phyloP scores from a whole-genome alignment of 305 asterid genomes.

The Lippia alba region DNA sequence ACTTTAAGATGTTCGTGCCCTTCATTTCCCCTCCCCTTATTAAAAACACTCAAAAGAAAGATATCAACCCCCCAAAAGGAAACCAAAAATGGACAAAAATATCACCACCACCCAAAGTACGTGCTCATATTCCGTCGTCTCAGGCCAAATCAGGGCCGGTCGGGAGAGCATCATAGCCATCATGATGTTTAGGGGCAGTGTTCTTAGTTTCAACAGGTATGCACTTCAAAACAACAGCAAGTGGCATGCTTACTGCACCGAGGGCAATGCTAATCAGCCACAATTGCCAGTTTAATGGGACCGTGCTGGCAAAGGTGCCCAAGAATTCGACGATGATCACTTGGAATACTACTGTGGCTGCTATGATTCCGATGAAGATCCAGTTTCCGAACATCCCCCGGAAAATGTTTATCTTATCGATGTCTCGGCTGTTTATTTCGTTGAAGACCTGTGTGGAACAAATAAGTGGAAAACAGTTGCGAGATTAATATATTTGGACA shows the following conservation, averaged over 20 bases:
- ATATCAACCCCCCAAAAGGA: neutral
- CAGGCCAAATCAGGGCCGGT: slow-evolving; percentile 69
- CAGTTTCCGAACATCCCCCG: slow-evolving; percentile 71
- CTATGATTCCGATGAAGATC: slow-evolving; percentile 71
- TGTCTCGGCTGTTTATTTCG: slow-evolving; percentile 93
- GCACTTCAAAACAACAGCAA: slow-evolving; percentile 78
- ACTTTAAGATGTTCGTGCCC: too few species aligned
- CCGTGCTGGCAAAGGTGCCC: slow-evolving; percentile 92
- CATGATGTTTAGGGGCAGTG: slow-evolving; percentile 53
- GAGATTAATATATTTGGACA: too few species aligned
- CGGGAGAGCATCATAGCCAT: slow-evolving; percentile 70
- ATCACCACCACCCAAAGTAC: neutral
- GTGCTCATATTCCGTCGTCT: slow-evolving; percentile 2
- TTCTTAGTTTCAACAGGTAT: slow-evolving; percentile 60
- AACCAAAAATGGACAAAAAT: slow-evolving; percentile 31
- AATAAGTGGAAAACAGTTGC: neutral
- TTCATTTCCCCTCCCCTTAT: slow-evolving; percentile 10
- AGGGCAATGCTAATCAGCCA: slow-evolving; percentile 71
- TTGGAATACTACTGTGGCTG: slow-evolving; percentile 75
- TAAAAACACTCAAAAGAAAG: neutral
- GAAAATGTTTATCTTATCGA: slow-evolving; percentile 87
- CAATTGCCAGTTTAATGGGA: slow-evolving; percentile 77
- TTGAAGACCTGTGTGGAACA: slow-evolving; percentile 71
- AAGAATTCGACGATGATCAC: slow-evolving; percentile 81
- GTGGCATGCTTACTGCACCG: slow-evolving; percentile 71